Evolutionary conservation across 441 rosid species (phyloP), one percentile per base, ranked within the genome.

Genomic region (Erodium texanum): DNA sequence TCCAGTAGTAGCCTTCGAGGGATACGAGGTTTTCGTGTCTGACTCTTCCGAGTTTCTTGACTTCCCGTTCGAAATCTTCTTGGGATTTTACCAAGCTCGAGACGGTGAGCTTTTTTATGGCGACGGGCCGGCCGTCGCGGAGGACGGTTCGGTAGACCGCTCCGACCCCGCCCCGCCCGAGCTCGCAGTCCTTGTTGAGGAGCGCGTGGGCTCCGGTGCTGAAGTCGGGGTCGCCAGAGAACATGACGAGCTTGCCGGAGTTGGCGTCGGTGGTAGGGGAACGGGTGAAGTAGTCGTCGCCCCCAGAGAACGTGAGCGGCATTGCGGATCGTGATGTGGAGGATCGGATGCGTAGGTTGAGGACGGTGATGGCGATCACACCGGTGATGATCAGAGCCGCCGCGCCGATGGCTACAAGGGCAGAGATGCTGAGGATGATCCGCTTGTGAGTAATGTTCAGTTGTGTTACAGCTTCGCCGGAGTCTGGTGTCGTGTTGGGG

Each of bases 171-270:
- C 90, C 90, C 63, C 89, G 81, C 38, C 93, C 93, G 1, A 87
- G 89, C 77, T 86, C 93, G 78, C 89, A 84, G 50, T 86, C 86
- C 79, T 86, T 87, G 84, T 84, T 87, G 24, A 87, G 90, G 32
- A 86, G 70, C 50, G 93, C 89, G 76, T 87, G 93, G 12, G 93
- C 80, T 22, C 88, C 89, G 0, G 90, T 83, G 79, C 90, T 86
- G 76, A 87, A 84, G 71, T 86, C 93, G 1, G 87, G 90, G 58
- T 87, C 90, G 34, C 90, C 88, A 1, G 90, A 86, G 76, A 87
- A 87, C 93, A 86, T 84, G 65, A 87, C 90, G 41, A 87, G 93
- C 79, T 87, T 87, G 70, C 93, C 93, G 11, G 93, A 87, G 76
- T 86, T 84, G 64, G 89, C 89, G 73, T 86, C 90, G 1, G 89